Evolutionary conservation across 108 stramenopile genomes (phyloP).

Genomic region (Fistulifera pelliculosa): DNA sequence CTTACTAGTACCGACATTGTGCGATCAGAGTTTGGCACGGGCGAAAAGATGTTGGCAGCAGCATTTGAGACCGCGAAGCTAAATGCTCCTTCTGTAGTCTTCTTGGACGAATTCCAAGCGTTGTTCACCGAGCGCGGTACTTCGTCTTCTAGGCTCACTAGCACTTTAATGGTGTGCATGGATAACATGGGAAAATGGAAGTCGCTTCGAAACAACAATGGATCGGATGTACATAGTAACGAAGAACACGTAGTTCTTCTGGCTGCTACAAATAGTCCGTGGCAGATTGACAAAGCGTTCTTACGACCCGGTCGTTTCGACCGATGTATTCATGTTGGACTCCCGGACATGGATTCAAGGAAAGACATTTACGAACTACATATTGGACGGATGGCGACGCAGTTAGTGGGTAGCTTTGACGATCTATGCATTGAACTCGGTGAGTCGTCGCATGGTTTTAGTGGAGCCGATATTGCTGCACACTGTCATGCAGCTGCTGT

Average conservation of each 20-base stretch:
- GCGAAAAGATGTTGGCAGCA: conserved; percentile 66
- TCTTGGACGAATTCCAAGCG: conserved; percentile 82
- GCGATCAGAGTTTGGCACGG: conserved; percentile 58
- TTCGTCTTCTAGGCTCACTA: conserved; percentile 46
- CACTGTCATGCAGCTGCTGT: conserved; percentile 72
- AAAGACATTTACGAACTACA: conserved; percentile 25
- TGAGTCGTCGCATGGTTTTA: conserved; percentile 41
- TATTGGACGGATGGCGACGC: conserved; percentile 39
- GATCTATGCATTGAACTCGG: too few relatives aligned
- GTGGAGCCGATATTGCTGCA: conserved; percentile 80
- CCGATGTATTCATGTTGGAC: conserved; percentile 60
- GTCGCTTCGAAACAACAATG: conserved; percentile 13
- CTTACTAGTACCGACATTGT: conserved; percentile 70
- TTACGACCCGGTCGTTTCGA: conserved; percentile 75
- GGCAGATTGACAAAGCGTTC: conserved; percentile 79
- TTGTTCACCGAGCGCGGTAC: conserved; percentile 59
- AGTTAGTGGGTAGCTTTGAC: not conserved
- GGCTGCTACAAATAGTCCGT: conserved; percentile 77
- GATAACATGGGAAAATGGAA: conserved; percentile 70
- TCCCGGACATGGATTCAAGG: conserved; percentile 19
- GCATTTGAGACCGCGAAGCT: conserved; percentile 61
- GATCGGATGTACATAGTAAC: not conserved
- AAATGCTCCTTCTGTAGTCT: conserved; percentile 71
- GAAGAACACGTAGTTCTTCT: conserved; percentile 36
- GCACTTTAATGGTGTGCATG: conserved; percentile 67